A percentile compares a stretch with the other conserved stretches of the same genome.
Conservation (phyloP, 2,329 filamentous ascomycete genomes). For the Aspergillus sergii region DNA sequence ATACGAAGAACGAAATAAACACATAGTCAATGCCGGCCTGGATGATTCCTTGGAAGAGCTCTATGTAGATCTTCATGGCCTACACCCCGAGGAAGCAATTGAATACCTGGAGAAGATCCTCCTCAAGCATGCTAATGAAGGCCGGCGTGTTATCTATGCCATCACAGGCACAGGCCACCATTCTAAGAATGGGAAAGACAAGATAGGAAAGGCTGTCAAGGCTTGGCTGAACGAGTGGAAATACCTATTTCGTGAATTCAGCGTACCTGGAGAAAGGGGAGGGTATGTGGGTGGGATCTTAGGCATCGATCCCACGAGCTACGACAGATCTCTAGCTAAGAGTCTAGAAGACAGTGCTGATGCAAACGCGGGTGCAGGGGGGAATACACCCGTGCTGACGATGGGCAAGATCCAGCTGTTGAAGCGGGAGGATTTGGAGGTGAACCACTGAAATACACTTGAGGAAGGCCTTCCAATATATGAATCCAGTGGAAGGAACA, state of each 20-base stretch:
- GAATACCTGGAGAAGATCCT: constrained; percentile 90
- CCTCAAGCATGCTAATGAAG: constrained; percentile 74
- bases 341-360: constrained; percentile 27
- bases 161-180: constrained; percentile 97
- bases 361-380: constrained; percentile 27
- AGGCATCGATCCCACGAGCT: constrained; percentile 65
- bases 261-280: constrained; percentile 90
- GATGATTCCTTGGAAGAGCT: constrained; percentile 66
- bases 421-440: constrained; percentile 47
- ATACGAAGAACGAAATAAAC: constrained; percentile 90
- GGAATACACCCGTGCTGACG: constrained; percentile 32
- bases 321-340: constrained; percentile 47
- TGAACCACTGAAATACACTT: constrained; percentile 15
- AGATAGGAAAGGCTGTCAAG: constrained; percentile 91
- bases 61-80: constrained; percentile 94
- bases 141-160: constrained; percentile 77
- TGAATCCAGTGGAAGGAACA: background rate
- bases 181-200: constrained; percentile 98
- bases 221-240: constrained; percentile 93
- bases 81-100: constrained; percentile 97
- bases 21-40: constrained; percentile 48
- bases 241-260: constrained; percentile 95
- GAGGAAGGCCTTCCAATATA: background rate
- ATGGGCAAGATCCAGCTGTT: constrained; percentile 50
- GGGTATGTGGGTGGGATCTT: constrained; percentile 68